A percentile compares a stretch with the other conserved stretches of the same genome.
Conservation (phyloP, 2,329 filamentous ascomycete species). For the Setomelanomma holmii region DNA sequence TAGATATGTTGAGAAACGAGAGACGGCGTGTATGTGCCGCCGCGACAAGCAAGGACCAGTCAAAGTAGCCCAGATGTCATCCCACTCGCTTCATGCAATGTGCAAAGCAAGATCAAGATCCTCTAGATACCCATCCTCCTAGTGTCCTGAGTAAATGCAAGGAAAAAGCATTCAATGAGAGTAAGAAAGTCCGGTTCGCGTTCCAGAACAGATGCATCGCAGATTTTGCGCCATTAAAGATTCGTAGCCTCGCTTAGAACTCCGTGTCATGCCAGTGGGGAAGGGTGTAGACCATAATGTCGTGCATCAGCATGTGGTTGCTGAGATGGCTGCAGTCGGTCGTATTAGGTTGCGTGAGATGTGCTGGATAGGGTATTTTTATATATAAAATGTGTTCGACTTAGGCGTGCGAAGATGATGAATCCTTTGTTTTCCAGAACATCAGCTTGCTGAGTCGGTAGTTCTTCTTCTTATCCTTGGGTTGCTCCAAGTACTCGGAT, state of each 20-base stretch:
- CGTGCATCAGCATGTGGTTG: slow-evolving; percentile 39
- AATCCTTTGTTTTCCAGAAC: slow-evolving; percentile 70
- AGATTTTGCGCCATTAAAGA: slow-evolving; percentile 46
- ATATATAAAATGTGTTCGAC: slow-evolving; percentile 5
- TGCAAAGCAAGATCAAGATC: slow-evolving; percentile 20
- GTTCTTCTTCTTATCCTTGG: slow-evolving; percentile 70
- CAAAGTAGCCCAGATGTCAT: slow-evolving; percentile 37
- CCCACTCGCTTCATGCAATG: slow-evolving; percentile 15
- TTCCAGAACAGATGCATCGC: slow-evolving; percentile 39
- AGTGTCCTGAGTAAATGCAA: slow-evolving; percentile 22
- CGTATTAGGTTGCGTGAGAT: slow-evolving; percentile 28
- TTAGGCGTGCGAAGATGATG: slow-evolving; percentile 32
- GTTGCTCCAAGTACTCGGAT: slow-evolving; percentile 61
- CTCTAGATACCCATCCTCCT: slow-evolving; percentile 38
- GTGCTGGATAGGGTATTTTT: slow-evolving; percentile 16
- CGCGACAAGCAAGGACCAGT: slow-evolving; percentile 23
- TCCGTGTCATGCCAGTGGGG: slow-evolving; percentile 47
- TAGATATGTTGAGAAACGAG: slow-evolving; percentile 22
- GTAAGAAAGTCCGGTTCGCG: slow-evolving; percentile 41
- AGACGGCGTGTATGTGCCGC: slow-evolving; percentile 25
- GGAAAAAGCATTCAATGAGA: slow-evolving; percentile 33
- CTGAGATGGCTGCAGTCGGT: slow-evolving; percentile 20
- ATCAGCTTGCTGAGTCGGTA: slow-evolving; percentile 76
- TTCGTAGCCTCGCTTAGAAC: slow-evolving; percentile 48
- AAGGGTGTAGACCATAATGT: slow-evolving; percentile 42